Conservation (phyloP, 306 rosid species). For the Fagus crenata region DNA sequence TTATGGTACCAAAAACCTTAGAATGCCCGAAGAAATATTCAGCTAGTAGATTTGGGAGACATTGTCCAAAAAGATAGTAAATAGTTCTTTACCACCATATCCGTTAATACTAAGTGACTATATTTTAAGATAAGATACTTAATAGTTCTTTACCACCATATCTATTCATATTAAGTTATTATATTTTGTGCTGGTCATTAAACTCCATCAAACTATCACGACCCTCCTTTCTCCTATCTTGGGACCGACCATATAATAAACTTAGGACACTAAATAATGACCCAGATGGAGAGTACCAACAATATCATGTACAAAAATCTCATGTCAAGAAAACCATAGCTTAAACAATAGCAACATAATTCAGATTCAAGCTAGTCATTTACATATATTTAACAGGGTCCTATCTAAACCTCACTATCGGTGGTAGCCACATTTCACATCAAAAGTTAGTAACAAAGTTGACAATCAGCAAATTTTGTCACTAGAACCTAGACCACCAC, state of each 20-base stretch:
- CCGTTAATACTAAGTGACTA: too few relatives aligned
- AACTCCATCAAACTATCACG: too few relatives aligned
- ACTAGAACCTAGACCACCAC: background rate
- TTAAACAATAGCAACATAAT: constrained; percentile 7
- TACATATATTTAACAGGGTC: constrained; percentile 10
- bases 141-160: too few relatives aligned
- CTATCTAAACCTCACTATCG: background rate
- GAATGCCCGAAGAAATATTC: too few relatives aligned
- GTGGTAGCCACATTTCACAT: background rate
- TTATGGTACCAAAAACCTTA: too few relatives aligned
- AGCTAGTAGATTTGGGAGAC: too few relatives aligned
- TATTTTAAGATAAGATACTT: too few relatives aligned
- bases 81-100: too few relatives aligned
- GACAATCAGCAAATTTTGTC: constrained; percentile 4
- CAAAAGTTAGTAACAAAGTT: background rate
- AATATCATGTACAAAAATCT: background rate
- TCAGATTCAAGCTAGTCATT: background rate
- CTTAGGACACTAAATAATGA: too few relatives aligned
- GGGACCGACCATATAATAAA: background rate
- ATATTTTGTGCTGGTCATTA: too few relatives aligned
- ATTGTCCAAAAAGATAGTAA: too few relatives aligned
- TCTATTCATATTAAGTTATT: too few relatives aligned
- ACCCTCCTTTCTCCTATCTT: background rate
- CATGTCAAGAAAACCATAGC: background rate
- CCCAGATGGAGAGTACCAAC: background rate